These are phyloP conservation scores for Saccharomyces kudriavzevii DNA, from an alignment of 805 yeast species.

Conservation along the genomic window DNA sequence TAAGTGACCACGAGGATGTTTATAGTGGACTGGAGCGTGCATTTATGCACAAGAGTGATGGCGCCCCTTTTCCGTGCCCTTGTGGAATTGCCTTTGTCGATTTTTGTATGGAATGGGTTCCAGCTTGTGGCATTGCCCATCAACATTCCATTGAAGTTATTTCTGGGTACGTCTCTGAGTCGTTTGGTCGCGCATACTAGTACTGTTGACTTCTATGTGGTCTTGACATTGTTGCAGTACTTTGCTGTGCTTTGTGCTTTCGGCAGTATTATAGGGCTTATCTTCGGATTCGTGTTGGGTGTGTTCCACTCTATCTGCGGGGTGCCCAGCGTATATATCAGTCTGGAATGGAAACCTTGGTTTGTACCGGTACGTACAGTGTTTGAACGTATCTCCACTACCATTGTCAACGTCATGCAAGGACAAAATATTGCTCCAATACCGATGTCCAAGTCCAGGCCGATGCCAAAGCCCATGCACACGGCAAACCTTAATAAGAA, in stretches of 20 bases:
- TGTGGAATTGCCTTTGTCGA: constrained; percentile 12
- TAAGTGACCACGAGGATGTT: background rate
- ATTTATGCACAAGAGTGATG: background rate
- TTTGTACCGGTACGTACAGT: background rate
- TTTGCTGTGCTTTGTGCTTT: constrained; percentile 16
- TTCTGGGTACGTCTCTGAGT: constrained; percentile 19
- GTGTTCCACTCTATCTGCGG: constrained; percentile 14
- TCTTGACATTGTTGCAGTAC: constrained; percentile 19
- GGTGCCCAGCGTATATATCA: constrained; percentile 20
- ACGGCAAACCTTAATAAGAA: background rate
- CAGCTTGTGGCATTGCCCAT: constrained; percentile 19
- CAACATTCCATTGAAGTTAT: constrained; percentile 19
- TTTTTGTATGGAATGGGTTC: constrained; percentile 10
- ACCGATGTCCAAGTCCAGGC: background rate
- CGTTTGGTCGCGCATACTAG: constrained; percentile 11
- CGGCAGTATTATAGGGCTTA: constrained; percentile 16
- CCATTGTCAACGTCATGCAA: background rate
- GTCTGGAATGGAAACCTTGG: constrained; percentile 6
- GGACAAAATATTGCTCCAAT: background rate
- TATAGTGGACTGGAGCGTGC: background rate
- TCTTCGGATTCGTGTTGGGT: constrained; percentile 16
- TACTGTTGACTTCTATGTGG: constrained; percentile 7
- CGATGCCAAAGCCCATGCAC: background rate
- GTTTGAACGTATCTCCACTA: background rate
- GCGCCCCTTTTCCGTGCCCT: background rate